Conservation (phyloP, 441 rosid genomes). For the Pelargonium australe region DNA sequence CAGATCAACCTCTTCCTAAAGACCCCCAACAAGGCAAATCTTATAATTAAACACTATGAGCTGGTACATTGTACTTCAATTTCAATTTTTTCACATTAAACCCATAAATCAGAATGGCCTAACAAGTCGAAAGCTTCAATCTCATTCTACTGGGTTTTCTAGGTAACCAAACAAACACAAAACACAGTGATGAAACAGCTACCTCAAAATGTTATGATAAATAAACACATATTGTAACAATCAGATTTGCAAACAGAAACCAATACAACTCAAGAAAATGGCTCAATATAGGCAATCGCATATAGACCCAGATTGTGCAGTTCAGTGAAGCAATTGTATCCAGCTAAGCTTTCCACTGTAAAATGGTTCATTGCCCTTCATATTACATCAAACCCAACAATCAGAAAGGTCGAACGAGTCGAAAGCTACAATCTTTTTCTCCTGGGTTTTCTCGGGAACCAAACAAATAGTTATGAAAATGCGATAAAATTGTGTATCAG, state of each 20-base stretch:
- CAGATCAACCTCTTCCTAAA: background rate
- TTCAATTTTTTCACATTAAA: background rate
- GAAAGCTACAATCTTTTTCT: background rate
- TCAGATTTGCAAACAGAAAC: background rate
- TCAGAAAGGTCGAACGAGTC: background rate
- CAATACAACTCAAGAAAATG: background rate
- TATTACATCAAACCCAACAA: constrained; percentile 5
- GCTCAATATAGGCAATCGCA: background rate
- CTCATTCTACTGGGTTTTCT: background rate
- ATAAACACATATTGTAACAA: constrained; percentile 2
- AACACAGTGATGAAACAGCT: too few relatives aligned
- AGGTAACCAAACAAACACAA: background rate
- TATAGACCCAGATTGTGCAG: background rate
- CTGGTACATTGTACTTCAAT: background rate
- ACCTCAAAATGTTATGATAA: too few relatives aligned
- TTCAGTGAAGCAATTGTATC: background rate
- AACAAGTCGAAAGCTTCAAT: background rate
- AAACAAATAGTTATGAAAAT: background rate
- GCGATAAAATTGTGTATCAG: too few relatives aligned
- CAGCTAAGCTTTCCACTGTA: background rate
- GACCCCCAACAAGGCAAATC: too few relatives aligned
- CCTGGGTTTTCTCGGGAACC: constrained; percentile 6
- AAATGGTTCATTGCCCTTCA: background rate
- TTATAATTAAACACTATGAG: background rate
- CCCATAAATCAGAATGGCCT: background rate